Percentiles rank a stretch among this genome's conserved stretches.
Evolutionary conservation across 2,329 filamentous ascomycete genomes (phyloP).

Genomic region (Diaporthe helianthi): DNA sequence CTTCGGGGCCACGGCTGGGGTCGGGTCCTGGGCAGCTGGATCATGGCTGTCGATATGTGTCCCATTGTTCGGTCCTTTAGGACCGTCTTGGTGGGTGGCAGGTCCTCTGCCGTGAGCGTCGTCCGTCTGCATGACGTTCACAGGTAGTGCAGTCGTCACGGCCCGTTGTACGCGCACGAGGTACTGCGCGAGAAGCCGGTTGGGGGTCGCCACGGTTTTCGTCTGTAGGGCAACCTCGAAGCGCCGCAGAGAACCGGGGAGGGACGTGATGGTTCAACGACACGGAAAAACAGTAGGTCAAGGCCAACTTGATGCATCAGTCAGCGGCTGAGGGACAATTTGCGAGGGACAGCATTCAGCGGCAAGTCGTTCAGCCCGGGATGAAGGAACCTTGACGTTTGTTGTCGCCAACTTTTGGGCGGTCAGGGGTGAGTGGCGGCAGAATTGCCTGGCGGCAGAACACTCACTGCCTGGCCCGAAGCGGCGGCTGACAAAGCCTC

Average conservation of each 20-base stretch:
- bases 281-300: not conserved
- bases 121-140: slow-evolving; percentile 3
- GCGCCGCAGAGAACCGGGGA: not conserved
- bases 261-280: too few relatives aligned
- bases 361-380: not conserved
- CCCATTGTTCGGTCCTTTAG: not conserved
- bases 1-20: not conserved
- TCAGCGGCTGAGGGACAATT: not conserved
- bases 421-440: slow-evolving; percentile 12
- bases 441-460: slow-evolving; percentile 2
- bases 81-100: not conserved
- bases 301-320: not conserved
- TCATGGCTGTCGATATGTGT: not conserved
- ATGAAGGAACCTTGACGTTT: not conserved
- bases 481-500: slow-evolving; percentile 22
- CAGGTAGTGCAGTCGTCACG: slow-evolving; percentile 22
- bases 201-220: slow-evolving; percentile 25
- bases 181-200: slow-evolving; percentile 24
- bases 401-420: slow-evolving; percentile 29
- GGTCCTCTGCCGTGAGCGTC: not conserved
- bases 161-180: slow-evolving; percentile 24
- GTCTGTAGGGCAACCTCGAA: slow-evolving; percentile 8
- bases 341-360: too few relatives aligned
- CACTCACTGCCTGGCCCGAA: too few relatives aligned
- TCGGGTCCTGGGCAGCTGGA: not conserved